Evolutionary conservation across 1,284 basidiomycete species (phyloP).

Genomic region (Coriolopsis trogii): DNA sequence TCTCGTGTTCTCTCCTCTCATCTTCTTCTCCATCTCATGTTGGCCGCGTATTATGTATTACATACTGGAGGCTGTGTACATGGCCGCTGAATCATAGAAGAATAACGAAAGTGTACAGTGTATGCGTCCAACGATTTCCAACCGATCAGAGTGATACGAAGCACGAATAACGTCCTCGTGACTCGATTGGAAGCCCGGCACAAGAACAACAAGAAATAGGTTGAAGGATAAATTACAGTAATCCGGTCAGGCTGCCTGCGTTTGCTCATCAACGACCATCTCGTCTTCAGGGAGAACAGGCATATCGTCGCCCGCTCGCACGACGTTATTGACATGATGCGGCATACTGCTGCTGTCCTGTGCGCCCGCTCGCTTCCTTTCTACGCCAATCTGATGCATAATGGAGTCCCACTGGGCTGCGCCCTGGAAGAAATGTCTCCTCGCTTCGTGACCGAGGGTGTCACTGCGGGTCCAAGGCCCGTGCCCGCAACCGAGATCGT

Average conservation of each 20-base stretch:
- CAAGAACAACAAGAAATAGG: too few species aligned
- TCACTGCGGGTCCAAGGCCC: constrained; percentile 23
- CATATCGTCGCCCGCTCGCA: constrained; percentile 12
- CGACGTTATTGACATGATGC: constrained; percentile 24
- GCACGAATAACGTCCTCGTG: too few species aligned
- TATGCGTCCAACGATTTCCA: not conserved
- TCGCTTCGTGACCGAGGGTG: constrained; percentile 23
- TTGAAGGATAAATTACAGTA: constrained; percentile 11
- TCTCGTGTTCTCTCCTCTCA: constrained; percentile 30
- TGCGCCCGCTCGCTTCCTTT: constrained; percentile 16
- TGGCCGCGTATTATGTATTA: constrained; percentile 43
- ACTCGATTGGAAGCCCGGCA: too few species aligned
- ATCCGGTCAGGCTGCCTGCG: constrained; percentile 14
- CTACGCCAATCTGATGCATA: constrained; percentile 19
- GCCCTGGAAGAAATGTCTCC: constrained; percentile 63
- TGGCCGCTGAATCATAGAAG: constrained; percentile 42
- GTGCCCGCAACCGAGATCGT: constrained; percentile 31
- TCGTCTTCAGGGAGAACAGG: constrained; percentile 20
- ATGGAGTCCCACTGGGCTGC: constrained; percentile 42
- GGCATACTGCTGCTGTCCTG: constrained; percentile 1
- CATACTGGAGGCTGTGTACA: constrained; percentile 44
- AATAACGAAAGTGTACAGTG: constrained; percentile 17
- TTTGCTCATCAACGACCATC: constrained; percentile 24
- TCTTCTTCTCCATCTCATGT: constrained; percentile 35
- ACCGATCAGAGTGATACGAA: too few species aligned